phyloP scores from a whole-genome alignment of 2,329 filamentous ascomycete species.

The Aspergillus arachidicola region DNA sequence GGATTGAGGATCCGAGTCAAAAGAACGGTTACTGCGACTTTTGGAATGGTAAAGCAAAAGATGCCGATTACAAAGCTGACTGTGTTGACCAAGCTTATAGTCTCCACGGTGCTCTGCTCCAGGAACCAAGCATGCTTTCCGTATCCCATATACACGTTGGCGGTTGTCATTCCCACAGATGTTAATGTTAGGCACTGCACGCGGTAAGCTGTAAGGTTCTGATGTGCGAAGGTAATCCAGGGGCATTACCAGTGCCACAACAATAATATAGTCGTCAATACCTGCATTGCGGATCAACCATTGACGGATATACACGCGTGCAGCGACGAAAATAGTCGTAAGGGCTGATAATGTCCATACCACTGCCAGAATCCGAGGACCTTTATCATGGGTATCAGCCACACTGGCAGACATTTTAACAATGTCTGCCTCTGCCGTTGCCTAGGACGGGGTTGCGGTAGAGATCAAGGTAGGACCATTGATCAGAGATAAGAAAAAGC shows the following conservation, averaged over 20 bases:
- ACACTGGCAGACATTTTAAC: neutral
- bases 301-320: constrained; percentile 38
- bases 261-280: constrained; percentile 43
- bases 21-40: constrained; percentile 32
- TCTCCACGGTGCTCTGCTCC: constrained; percentile 28
- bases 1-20: constrained; percentile 33
- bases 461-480: neutral
- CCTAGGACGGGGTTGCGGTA: neutral
- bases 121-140: constrained; percentile 44
- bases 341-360: constrained; percentile 35
- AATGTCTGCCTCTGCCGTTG: neutral
- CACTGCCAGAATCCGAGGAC: constrained; percentile 36
- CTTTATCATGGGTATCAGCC: constrained; percentile 29
- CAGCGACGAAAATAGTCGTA: constrained; percentile 33
- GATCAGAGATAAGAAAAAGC: neutral
- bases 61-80: constrained; percentile 33
- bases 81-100: constrained; percentile 28
- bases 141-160: constrained; percentile 42
- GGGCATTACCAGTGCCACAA: constrained; percentile 33
- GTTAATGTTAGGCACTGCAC: constrained; percentile 16
- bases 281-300: constrained; percentile 36
- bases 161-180: constrained; percentile 31
- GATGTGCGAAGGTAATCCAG: neutral
- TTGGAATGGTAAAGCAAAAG: constrained; percentile 32
- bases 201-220: neutral